Evolutionary conservation across 208 protist genomes (phyloP).

Genomic region (Acanthamoeba sp.): DNA sequence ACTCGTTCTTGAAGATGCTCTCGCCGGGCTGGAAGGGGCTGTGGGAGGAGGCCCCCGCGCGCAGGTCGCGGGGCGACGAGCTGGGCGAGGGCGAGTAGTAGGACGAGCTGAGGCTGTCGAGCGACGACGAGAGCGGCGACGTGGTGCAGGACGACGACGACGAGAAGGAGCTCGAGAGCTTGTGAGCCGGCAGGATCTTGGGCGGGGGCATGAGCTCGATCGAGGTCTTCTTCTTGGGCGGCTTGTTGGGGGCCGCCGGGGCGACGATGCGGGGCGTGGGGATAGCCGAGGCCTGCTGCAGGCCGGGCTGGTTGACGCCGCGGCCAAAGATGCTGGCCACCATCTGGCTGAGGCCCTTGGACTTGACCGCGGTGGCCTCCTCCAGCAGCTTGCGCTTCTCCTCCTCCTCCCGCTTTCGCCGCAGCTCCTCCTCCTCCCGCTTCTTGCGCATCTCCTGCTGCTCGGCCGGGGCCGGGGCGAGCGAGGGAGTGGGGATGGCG

Average conservation of each 20-base stretch:
- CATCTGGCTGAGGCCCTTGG: constrained; percentile 39
- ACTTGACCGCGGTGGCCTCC: constrained; percentile 2
- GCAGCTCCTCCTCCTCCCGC: neutral
- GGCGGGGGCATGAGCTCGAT: constrained; percentile 27
- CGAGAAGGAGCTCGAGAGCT: neutral
- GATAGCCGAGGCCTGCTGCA: neutral
- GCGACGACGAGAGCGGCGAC: neutral
- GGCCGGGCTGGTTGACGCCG: neutral
- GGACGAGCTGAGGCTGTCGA: neutral
- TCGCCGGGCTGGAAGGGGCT: neutral
- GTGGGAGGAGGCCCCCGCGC: neutral
- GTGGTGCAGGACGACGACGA: neutral
- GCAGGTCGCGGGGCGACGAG: neutral
- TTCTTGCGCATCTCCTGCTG: neutral
- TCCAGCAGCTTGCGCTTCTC: neutral
- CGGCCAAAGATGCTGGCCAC: constrained; percentile 35
- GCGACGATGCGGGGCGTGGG: neutral
- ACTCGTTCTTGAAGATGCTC: constrained; percentile 3
- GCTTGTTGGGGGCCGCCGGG: neutral
- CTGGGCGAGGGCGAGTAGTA: neutral
- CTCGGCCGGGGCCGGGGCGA: neutral
- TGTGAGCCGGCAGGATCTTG: constrained; percentile 30
- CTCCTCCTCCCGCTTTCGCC: neutral
- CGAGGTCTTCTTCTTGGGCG: constrained; percentile 39
- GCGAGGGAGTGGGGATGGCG: neutral